Base-by-base conservation (phyloP, 1,284 basidiomycete genomes). In the Ceratobasidium theobromae region DNA sequence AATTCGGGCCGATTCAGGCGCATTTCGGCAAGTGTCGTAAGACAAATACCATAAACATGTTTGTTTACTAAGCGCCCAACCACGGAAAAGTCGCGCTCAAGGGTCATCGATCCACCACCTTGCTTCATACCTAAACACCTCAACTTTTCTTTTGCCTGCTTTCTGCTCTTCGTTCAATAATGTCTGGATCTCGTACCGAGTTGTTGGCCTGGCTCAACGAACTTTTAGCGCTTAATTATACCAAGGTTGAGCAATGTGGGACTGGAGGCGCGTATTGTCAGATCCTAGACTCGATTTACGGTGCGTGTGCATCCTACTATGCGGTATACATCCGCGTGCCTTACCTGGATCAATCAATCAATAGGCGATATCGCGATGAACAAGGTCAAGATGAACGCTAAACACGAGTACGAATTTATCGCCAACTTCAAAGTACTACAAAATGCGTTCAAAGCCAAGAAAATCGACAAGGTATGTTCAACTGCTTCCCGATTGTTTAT, bases 351-450 rank as follows among this genome's bases (percentile, higher is more conserved):
- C n/a, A n/a, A n/a, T n/a, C n/a, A n/a, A 27, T 12, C 53, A 21
- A 6, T 70, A 85, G 93, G 89, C 71, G 92, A 97, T 78, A 72
- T 97, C 0, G 92, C 93, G 12, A 93, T 97, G 91, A 71, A 77
- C 23, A 83, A 88, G 67, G 91, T 97, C 72, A 97, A 96, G 82
- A 91, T 95, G 85, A 88, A 88, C 76, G 92, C 95, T 43, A 93
- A 86, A 79, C 93, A 95, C 76, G 94, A 98, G 76, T 98, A 98
- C 79, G 95, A 98, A 78, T 98, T 87, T 76, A 79, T 98, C 67
- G 88, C 87, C 54, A 99, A 99, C 80, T 98, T 87, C 83, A 98
- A 98, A 79, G 84, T 98, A 72, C 79, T 99, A 73, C 95, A 98
- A 76, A 90, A 89, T 75, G 75, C 85, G 41, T 96, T 98, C 85